Evolutionary conservation across 176 grass and related monocot species (phyloP).

Genomic region (Lolium perenne): DNA sequence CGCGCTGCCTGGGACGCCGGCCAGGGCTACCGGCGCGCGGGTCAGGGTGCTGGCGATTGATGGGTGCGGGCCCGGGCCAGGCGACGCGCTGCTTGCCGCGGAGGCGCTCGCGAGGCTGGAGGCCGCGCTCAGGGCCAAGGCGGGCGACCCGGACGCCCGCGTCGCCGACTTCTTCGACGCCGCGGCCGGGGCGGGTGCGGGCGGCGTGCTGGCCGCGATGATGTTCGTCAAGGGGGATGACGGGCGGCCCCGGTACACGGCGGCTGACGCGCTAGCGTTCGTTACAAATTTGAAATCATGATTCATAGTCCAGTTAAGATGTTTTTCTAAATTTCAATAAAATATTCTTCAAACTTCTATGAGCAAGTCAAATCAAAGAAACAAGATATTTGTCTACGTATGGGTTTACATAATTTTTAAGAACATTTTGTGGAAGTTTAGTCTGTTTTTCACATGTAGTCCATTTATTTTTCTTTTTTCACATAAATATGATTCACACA

Average conservation of each 20-base stretch:
- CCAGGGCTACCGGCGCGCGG: not conserved
- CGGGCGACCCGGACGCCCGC: conserved; percentile 47
- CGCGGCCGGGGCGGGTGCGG: conserved; percentile 57
- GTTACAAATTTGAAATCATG: not conserved
- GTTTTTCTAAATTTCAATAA: too few species aligned
- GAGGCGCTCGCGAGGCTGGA: conserved; percentile 64
- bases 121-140: conserved; percentile 49
- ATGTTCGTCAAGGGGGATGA: conserved; percentile 56
- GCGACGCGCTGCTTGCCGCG: conserved; percentile 61
- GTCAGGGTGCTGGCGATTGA: conserved; percentile 79
- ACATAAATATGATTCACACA: too few species aligned
- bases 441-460: too few species aligned
- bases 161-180: conserved; percentile 87
- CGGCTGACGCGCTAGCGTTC: conserved; percentile 64
- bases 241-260: conserved; percentile 54
- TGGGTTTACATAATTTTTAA: too few species aligned
- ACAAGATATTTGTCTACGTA: too few species aligned
- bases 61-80: conserved; percentile 52
- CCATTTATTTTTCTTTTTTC: too few species aligned
- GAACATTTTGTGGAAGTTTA: too few species aligned
- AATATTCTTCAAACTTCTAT: too few species aligned
- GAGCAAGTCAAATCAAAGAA: too few species aligned
- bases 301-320: too few species aligned
- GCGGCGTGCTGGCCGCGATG: conserved; percentile 74
- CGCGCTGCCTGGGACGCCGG: conserved; percentile 46